Base-by-base conservation (phyloP, 805 yeast species). In the Teunomyces stri region DNA sequence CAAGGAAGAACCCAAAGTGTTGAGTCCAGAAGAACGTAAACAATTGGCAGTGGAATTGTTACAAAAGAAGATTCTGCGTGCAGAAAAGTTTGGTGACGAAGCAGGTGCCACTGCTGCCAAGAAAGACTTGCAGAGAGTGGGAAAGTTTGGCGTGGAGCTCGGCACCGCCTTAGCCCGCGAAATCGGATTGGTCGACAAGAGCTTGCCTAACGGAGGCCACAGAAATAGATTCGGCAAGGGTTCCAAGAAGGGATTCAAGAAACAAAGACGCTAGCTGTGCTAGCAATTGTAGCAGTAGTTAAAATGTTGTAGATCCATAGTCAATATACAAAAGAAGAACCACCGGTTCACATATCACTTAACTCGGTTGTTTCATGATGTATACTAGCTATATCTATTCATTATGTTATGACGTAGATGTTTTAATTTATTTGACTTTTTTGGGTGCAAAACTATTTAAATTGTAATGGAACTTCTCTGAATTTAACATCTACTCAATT, bases 111-210 rank as follows among this genome's bases (percentile, higher is more conserved):
- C 73, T 33, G 75, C 72, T 16, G 79, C 86, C 42, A 80, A 80
- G 59, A 81, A 79, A 51, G 84, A 80, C 51, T 70, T 89, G 56
- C 75, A 74, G 31, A 80, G 96, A 61, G 81, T 90, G 52, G 84
- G 85, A 62, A 89, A 88, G 70, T 91, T 89, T 61, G 98, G 97
- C 25, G 80, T 89, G 43, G 85, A 83, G 51, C 62, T 75, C 30
- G 82, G 82, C 48, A 81, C 87, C 35, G 78, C 84, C 7, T 66
- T 86, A 54, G 90, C 89, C 31, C 72, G 69, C 52, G 90, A 85
- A 58, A 72, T 86, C 41, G 90, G 90, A 0, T 59, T 80, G 37
- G 80, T 73, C 42, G 70, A 69, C 55, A 60, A 56, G 18, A 58
- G 59, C 16, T 68, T 72, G 48, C 62, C 62, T 39, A 51, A 56